Percentiles rank a stretch among this genome's conserved stretches.
phyloP scores from a whole-genome alignment of 768 basidiomycete genomes.

The Trametes cubensis region DNA sequence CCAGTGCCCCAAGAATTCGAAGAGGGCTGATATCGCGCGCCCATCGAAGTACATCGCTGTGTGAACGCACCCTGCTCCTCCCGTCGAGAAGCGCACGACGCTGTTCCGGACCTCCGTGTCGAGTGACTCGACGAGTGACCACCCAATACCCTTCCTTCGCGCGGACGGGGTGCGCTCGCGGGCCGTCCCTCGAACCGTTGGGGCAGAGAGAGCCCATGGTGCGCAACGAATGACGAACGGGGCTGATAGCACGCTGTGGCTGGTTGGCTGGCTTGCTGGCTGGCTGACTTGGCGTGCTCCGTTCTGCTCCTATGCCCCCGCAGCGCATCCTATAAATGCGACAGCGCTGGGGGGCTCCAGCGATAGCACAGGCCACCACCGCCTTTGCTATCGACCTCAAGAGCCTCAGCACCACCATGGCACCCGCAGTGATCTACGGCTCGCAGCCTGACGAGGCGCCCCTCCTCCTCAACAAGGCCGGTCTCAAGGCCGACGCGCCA shows the following conservation, averaged over 20 bases:
- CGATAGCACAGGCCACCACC: neutral
- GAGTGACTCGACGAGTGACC: conserved; percentile 5
- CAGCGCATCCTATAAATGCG: conserved; percentile 12
- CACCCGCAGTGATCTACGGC: conserved; percentile 41
- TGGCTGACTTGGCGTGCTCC: neutral
- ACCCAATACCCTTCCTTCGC: too few species aligned
- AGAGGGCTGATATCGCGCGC: neutral
- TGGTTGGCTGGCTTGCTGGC: too few species aligned
- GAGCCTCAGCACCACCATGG: conserved; percentile 33
- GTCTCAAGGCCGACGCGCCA: conserved; percentile 13
- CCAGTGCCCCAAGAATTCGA: neutral
- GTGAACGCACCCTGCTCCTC: conserved; percentile 13
- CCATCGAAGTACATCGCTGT: neutral
- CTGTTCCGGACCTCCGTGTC: conserved; percentile 4
- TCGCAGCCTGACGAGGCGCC: conserved; percentile 30
- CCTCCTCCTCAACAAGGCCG: conserved; percentile 31
- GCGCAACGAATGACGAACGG: neutral
- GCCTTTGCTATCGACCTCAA: neutral
- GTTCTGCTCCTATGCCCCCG: neutral
- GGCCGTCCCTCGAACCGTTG: conserved; percentile 1
- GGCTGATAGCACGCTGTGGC: neutral
- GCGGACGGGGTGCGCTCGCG: conserved; percentile 8
- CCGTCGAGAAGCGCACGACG: conserved; percentile 17
- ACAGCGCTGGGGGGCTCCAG: neutral
- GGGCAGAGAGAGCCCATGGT: neutral